Percentiles rank a stretch among this genome's conserved stretches.
Evolutionary conservation across 1,284 basidiomycete species (phyloP).

Genomic region (Puccinia polysora): DNA sequence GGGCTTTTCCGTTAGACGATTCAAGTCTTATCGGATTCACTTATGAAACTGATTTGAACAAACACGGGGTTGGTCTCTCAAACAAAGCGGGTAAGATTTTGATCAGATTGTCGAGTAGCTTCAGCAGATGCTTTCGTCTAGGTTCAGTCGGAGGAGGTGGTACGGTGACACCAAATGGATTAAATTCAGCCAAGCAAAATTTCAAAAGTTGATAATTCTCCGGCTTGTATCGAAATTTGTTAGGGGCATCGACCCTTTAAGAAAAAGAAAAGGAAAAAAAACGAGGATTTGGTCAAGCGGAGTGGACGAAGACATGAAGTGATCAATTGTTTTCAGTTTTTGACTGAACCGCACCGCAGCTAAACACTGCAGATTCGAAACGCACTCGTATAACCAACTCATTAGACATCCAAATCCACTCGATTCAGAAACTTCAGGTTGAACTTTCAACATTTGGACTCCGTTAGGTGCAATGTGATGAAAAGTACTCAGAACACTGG

Average conservation of each 20-base stretch:
- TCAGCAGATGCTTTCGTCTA: neutral
- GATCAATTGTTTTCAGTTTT: no score
- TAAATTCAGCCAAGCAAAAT: conserved; percentile 25
- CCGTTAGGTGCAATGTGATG: neutral
- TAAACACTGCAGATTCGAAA: neutral
- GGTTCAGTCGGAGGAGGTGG: neutral
- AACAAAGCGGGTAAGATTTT: neutral
- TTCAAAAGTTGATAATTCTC: conserved; percentile 27
- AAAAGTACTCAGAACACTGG: conserved; percentile 2
- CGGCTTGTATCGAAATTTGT: conserved; percentile 38
- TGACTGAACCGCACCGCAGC: no score
- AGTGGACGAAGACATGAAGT: no score
- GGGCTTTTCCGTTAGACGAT: neutral
- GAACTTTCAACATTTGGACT: neutral
- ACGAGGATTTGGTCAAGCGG: no score
- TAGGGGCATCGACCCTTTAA: conserved; percentile 17
- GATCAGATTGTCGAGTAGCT: neutral
- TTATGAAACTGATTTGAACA: neutral
- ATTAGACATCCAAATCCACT: conserved; percentile 18
- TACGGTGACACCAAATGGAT: neutral
- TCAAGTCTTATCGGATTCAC: neutral
- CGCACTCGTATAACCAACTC: conserved; percentile 33
- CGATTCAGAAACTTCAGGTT: neutral
- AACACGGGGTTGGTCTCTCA: conserved; percentile 6
- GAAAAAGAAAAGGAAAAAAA: neutral